Base-by-base conservation (phyloP, 805 yeast species). In the Candida peoriensis region DNA sequence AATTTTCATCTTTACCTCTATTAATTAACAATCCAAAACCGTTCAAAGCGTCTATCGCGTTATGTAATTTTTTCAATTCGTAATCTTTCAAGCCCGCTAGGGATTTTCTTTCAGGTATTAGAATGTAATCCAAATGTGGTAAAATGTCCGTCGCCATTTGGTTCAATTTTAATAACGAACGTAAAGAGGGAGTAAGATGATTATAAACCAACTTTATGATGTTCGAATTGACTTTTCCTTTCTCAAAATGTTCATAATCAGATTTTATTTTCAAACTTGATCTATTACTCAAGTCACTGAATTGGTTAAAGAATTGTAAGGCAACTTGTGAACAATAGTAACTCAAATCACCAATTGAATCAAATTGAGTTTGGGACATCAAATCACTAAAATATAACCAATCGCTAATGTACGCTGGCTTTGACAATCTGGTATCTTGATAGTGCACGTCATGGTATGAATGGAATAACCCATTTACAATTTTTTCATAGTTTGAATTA, bases 381-480 rank as follows among this genome's bases (percentile, higher is more conserved):
- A 60, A 31, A 53, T 89, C 97, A 42, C 78, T 73, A 52, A 82
- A 84, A 44, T 60, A 71, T 20, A 84, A 52, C 95, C 95, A 89
- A 42, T 85, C 93, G 27, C 83, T 72, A 8, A 87, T 61, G 18
- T 57, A 61, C 11, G 72, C 57, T 0, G 94, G 82, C 44, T 79
- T 80, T 8, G 45, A 44, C 19, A 85, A 58, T 30, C 76, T 64
- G 36, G 74, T 79, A 44, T 85, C 95, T 28, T 80, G 66, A 50
- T 77, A 78, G 20, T 74, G 77, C 39, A 76, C 68, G 19, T 70
- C 71, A 13, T 78, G 74, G 53, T 78, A 85, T 23, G 66, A 56
- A 32, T 79, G 72, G 57, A 86, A 88, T 51, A 89, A 81, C 1
- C 93, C 88, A 38, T 68, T 67, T 6, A 81, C 55, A 4, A 89